Base-by-base conservation (phyloP, 148 eudicot genomes). In the Rheum nobile region DNA sequence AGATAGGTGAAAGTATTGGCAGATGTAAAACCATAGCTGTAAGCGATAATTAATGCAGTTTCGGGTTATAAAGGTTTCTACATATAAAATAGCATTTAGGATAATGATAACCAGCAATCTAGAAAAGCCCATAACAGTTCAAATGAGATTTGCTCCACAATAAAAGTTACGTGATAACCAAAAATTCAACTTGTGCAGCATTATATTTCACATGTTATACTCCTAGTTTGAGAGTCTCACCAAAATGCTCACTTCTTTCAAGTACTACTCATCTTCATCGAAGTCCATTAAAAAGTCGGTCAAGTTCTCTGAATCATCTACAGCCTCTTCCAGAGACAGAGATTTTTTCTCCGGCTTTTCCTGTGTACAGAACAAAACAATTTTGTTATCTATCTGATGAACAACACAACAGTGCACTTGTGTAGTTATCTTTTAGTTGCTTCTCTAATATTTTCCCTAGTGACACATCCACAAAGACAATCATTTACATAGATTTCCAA, bases 231-330 rank as follows among this genome's bases (percentile, higher is more conserved):
- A 10, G 65, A 65, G 70, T 65, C 70, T 65, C 41, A 65, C 70
- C 70, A 32, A 65, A 32, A 65, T 65, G 41, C 39, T 34, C 39
- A 65, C 21, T 65, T 63, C 39, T 34, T 65, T 32, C 67, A 65
- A 16, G 39, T 65, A 26, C 74, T 80, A 87, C 77, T 90, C 90
- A 37, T 92, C 95, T 80, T 87, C 90, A 14, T 93, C 96, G 59
- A 93, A 93, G 82, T 93, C 98, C 83, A 94, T 50, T 74, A 94
- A 82, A 77, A 94, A 94, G 79, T 94, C 98, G n/a, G 98, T 94
- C 42, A 94, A 80, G 82, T 94, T 94, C 69, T 90, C 97, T 9
- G 98, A 91, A 75, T 94, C 98, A 68, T 85, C 97, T n/a, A 89
- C 72, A 71, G 98, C 98, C 77, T 94, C 96, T 9, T 87, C 93